Base-by-base conservation (phyloP, 495 filamentous ascomycete genomes). In the Tricharina praecox region DNA sequence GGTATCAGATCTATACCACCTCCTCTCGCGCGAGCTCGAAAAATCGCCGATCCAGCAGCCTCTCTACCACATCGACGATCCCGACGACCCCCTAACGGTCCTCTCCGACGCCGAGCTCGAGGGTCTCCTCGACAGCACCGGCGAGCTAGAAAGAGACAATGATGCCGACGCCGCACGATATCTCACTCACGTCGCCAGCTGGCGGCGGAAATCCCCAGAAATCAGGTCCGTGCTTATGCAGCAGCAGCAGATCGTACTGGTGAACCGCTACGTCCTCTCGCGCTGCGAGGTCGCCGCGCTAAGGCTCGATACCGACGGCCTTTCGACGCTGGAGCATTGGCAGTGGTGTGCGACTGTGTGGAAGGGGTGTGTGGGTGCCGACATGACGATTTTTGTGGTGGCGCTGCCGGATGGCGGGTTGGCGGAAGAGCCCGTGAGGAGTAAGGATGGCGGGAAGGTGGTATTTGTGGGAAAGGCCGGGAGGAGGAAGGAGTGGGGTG, bases 301-400 rank as follows among this genome's bases (percentile, higher is more conserved):
- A 42, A 65, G 69, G 13, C 74, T 87, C 9, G 80, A 80, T 5
- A 81, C 93, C 40, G 64, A 68, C 9, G 87, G 94, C 53, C 68
- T 74, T 2, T 93, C 73, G 1, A 78, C 83, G 0, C 67, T 83
- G 23, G 85, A 97, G 57, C 90, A 97, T 61, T 97, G 90, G 90
- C 85, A 94, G 64, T 95, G 90, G 90, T 84, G 88, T 69, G 90
- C 88, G 23, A 90, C 82, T 42, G 71, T 94, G 2, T 97, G 88
- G 88, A 78, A 87, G 1, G 81, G 82, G 1, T 81, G 83, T 44
- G 72, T 88, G 0, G 86, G 84, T 0, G 75, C 87, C 0, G 90
- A 97, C 64, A 68, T 95, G 50, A 93, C 85, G 0, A 72, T 97
- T 18, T 88, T 75, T 52, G 71, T 28, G 65, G 26, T 67, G 50